Conservation (phyloP, 2,329 filamentous ascomycete genomes). For the Penicillium vulpinum region DNA sequence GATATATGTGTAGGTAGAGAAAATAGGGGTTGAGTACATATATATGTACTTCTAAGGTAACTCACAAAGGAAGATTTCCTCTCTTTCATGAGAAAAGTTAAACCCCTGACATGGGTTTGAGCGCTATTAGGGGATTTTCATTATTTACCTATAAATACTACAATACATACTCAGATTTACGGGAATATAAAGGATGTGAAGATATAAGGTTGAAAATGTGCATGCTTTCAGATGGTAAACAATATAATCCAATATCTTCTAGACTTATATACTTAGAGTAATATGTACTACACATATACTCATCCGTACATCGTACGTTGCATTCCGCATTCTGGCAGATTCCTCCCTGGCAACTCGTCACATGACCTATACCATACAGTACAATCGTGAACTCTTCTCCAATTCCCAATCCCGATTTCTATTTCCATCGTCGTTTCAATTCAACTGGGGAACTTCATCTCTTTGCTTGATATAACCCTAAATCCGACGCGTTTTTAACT, state of each 20-base stretch:
- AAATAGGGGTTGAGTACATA: neutral
- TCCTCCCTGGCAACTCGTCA: conserved; percentile 12
- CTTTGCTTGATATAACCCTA: neutral
- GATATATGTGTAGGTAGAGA: no score
- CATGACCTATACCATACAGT: conserved; percentile 10
- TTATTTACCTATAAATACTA: neutral
- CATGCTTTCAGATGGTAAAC: neutral
- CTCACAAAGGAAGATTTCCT: no score
- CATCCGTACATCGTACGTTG: neutral
- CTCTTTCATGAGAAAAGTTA: neutral
- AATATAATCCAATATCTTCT: neutral
- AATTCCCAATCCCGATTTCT: conserved; percentile 5
- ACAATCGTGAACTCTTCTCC: conserved; percentile 1
- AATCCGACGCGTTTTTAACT: neutral
- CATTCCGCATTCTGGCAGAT: conserved; percentile 7
- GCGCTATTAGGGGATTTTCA: neutral
- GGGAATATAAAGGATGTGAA: neutral
- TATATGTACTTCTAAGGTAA: no score
- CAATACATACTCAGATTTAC: neutral
- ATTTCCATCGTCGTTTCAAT: conserved; percentile 7
- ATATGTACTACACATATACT: no score
- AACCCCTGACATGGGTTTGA: conserved; percentile 3
- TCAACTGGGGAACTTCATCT: neutral
- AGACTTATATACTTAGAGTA: neutral
- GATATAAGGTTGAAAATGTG: neutral